Percentiles rank a stretch among this genome's conserved stretches.
phyloP scores from a whole-genome alignment of 352 stramenopile species.

The Phytophthora pisi region DNA sequence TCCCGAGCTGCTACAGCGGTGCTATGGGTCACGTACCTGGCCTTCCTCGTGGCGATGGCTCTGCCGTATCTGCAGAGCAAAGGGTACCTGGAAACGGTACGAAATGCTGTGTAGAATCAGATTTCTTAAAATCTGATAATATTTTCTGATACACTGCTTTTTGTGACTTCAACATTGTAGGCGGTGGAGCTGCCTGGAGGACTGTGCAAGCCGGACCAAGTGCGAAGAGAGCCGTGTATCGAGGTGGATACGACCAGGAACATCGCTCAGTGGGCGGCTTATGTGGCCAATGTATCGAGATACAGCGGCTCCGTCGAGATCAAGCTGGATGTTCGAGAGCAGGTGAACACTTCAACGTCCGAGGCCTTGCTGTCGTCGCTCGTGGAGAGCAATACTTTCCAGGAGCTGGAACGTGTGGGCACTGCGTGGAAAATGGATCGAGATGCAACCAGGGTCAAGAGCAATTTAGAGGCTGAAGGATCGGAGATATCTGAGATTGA shows the following conservation, averaged over 20 bases:
- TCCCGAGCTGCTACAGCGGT: conserved; percentile 75
- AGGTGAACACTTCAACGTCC: conserved; percentile 48
- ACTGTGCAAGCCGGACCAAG: conserved; percentile 40
- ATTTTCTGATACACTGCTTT: conserved; percentile 13
- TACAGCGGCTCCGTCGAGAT: conserved; percentile 69
- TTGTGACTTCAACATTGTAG: conserved; percentile 35
- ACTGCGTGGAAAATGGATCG: conserved; percentile 34
- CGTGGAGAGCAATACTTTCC: conserved; percentile 26
- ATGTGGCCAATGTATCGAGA: conserved; percentile 75
- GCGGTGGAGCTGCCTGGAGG: conserved; percentile 57
- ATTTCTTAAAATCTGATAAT: conserved; percentile 13
- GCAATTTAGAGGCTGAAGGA: conserved; percentile 5
- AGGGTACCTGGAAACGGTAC: conserved; percentile 73
- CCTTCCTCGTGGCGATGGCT: conserved; percentile 69
- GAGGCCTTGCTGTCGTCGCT: conserved; percentile 1
- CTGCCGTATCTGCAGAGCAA: conserved; percentile 81
- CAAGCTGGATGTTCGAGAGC: conserved; percentile 51
- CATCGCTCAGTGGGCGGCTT: conserved; percentile 67
- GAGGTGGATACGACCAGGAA: conserved; percentile 58
- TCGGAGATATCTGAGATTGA: conserved; percentile 18
- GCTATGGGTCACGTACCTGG: conserved; percentile 78
- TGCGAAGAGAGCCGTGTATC: conserved; percentile 56
- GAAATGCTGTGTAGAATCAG: not conserved
- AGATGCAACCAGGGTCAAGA: conserved; percentile 18
- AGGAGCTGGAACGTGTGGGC: conserved; percentile 37